phyloP scores from a whole-genome alignment of 2,329 filamentous ascomycete genomes.

The Pestalotiopsis sp. region DNA sequence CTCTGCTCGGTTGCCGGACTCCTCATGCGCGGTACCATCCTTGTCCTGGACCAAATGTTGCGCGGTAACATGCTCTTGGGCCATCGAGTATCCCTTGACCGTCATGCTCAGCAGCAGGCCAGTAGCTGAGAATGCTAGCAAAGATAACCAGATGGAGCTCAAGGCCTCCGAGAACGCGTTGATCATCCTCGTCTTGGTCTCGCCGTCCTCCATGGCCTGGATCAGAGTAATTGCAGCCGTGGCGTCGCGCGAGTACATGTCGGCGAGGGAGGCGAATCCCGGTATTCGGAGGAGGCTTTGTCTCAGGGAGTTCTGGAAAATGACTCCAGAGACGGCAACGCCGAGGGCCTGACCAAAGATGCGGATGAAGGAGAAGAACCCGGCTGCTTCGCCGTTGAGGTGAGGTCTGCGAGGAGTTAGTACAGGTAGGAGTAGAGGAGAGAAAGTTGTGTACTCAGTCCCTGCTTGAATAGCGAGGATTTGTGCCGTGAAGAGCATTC shows the following conservation, averaged over 20 bases:
- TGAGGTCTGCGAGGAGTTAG: conserved; percentile 22
- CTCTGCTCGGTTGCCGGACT: neutral
- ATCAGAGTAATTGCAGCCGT: conserved; percentile 62
- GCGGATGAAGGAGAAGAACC: conserved; percentile 69
- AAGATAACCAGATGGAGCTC: conserved; percentile 33
- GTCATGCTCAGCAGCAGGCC: conserved; percentile 21
- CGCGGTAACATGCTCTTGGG: conserved; percentile 14
- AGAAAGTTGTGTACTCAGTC: conserved; percentile 29
- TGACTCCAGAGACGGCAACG: conserved; percentile 67
- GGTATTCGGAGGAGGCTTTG: neutral
- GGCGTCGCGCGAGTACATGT: conserved; percentile 55
- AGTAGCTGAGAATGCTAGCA: conserved; percentile 32
- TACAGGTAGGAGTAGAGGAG: neutral
- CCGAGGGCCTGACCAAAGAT: conserved; percentile 67
- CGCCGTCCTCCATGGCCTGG: conserved; percentile 47
- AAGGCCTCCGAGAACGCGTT: conserved; percentile 36
- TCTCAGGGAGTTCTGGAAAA: conserved; percentile 63
- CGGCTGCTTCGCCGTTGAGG: conserved; percentile 58
- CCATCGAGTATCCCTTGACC: conserved; percentile 10
- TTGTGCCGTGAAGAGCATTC: conserved; percentile 67
- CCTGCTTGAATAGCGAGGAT: conserved; percentile 66
- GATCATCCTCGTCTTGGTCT: conserved; percentile 28
- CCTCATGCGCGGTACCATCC: neutral
- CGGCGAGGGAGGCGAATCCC: conserved; percentile 5
- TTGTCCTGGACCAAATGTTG: conserved; percentile 10